phyloP scores from a whole-genome alignment of 352 stramenopile genomes.

The Phytophthora foliorum region DNA sequence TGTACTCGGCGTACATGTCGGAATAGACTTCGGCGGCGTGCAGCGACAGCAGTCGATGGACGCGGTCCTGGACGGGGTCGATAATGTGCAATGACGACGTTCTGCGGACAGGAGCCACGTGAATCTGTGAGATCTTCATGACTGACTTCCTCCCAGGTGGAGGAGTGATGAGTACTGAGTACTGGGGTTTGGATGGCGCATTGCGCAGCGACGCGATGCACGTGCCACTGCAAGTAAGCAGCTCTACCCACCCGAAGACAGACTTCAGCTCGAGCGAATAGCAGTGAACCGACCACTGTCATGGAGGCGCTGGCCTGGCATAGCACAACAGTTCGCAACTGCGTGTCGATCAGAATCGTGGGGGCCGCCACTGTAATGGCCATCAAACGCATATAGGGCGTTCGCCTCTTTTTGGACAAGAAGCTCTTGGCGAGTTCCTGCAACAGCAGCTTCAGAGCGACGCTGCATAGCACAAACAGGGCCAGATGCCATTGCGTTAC shows the following conservation, averaged over 20 bases:
- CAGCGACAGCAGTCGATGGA: conserved; percentile 24
- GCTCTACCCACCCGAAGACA: conserved; percentile 33
- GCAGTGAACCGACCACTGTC: conserved; percentile 30
- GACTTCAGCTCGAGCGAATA: conserved; percentile 42
- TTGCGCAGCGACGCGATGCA: conserved; percentile 3
- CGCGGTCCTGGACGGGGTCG: conserved; percentile 13
- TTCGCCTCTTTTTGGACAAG: conserved; percentile 15
- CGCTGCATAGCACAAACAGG: conserved; percentile 17
- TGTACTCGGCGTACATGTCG: conserved; percentile 61
- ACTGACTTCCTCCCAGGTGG: not conserved
- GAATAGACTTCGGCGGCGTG: conserved; percentile 35
- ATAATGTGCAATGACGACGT: conserved; percentile 9
- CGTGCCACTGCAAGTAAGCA: conserved; percentile 19
- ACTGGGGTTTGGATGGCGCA: not conserved
- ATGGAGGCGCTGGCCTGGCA: conserved; percentile 24
- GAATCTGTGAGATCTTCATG: not conserved
- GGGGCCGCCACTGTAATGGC: conserved; percentile 24
- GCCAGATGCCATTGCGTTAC: conserved; percentile 16
- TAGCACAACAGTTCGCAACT: conserved; percentile 36
- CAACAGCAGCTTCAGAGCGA: conserved; percentile 24
- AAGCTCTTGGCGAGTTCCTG: conserved; percentile 32
- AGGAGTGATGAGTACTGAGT: not conserved
- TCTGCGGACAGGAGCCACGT: not conserved
- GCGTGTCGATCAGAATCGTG: conserved; percentile 40
- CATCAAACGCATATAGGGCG: conserved; percentile 24